Evolutionary conservation across 768 basidiomycete species (phyloP), one percentile per base, ranked within the genome.

Genomic region (Lentinula lateritia): DNA sequence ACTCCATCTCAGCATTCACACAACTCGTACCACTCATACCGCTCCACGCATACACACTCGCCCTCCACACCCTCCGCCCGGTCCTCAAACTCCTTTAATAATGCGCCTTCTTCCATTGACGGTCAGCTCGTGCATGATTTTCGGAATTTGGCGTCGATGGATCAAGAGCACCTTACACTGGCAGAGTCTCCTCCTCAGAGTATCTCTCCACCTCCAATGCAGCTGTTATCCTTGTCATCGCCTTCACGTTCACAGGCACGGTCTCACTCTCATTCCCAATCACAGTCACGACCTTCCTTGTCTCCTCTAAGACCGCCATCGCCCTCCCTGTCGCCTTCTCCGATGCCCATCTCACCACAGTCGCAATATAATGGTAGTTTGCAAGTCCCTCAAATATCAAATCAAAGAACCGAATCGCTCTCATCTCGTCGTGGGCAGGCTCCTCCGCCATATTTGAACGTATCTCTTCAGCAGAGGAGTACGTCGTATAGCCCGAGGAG

Each of bases 111-210:
- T 46, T 69, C 28, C 28, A 28, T 88, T 59, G 90, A 92, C 67
- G 85, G 87, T 50, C 89, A 89, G 63, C 80, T 92, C 60, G 82
- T 82, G 28, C 83, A 87, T 69, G 90, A 92, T 66, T 92, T 92
- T 70, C 80, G 83, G 62, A 80, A 83, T 28, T 88, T 86, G 52
- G 85, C 87, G 0, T 88, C 88, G 38, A 79, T 90, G 36, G 86
- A 66, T 77, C 80, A 35, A 77, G 82, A 32, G 77, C 80, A 16
- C 80, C 80, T 62, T 8, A 35, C 34, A 8, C 5, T 35, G 50
- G 88, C 87, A 10, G 46, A 48, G 7, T 48, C 46, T 10, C 46
- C 46, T 12, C 46, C 46, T 9, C 46, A 23, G 38, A 85, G 82
- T 52, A 80, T 87, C 42, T 91, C 90, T 2, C 89, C 91, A 5